These are phyloP conservation scores for Backusella macrospora DNA, from an alignment of 192 early-diverging fungal genomes.

Conservation along the genomic window DNA sequence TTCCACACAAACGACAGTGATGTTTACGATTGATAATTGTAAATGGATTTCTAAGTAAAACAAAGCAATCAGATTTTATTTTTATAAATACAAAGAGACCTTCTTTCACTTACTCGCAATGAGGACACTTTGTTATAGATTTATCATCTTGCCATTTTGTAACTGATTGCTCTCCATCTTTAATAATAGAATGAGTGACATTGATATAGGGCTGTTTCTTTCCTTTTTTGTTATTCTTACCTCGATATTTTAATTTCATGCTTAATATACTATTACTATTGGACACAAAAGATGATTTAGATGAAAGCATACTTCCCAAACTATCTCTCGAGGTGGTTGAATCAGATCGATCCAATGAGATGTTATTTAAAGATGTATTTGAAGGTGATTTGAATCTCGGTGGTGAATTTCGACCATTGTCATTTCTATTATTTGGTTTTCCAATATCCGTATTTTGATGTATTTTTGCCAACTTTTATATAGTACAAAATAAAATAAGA, in stretches of 20 bases:
- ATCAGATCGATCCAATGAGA: slow-evolving; percentile 20
- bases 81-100: background rate
- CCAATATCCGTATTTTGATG: slow-evolving; percentile 28
- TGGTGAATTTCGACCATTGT: slow-evolving; percentile 5
- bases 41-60: slow-evolving; percentile 16
- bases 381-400: background rate
- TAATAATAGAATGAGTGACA: background rate
- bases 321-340: slow-evolving; percentile 38
- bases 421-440: background rate
- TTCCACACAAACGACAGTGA: slow-evolving; percentile 27
- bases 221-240: slow-evolving; percentile 19
- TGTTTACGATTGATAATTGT: slow-evolving; percentile 25
- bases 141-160: slow-evolving; percentile 25
- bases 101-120: slow-evolving; percentile 13
- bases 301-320: slow-evolving; percentile 27
- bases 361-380: background rate
- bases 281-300: slow-evolving; percentile 20
- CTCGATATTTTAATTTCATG: slow-evolving; percentile 37
- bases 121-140: slow-evolving; percentile 20
- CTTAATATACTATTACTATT: slow-evolving; percentile 35
- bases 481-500: background rate
- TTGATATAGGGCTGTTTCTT: too few relatives aligned
- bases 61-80: too few relatives aligned
- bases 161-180: slow-evolving; percentile 25
- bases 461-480: slow-evolving; percentile 31